Percentiles rank a stretch among this genome's conserved stretches.
These are phyloP conservation scores for Epichloe uncinata DNA, from an alignment of 2,329 filamentous ascomycete genomes.

Conservation along the genomic window DNA sequence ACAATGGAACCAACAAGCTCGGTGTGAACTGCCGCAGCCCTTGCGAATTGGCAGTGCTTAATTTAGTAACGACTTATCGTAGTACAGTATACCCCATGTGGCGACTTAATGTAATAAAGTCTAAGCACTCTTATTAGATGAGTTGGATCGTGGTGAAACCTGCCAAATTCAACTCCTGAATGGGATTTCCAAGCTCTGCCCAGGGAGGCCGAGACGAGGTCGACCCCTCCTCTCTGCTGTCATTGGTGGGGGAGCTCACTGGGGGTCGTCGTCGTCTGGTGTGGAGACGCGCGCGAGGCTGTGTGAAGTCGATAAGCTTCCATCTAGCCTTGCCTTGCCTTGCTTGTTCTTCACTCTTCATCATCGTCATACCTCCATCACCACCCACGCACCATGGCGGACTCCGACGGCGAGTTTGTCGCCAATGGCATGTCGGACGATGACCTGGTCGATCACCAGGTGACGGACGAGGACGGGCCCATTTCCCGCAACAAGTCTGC, in stretches of 20 bases:
- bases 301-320: neutral
- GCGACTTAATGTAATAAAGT: conserved; percentile 5
- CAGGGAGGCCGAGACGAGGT: too few species aligned
- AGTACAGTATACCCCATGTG: conserved; percentile 6
- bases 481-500: conserved; percentile 15
- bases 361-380: neutral
- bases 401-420: conserved; percentile 60
- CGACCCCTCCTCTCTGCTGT: neutral
- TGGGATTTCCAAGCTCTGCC: too few species aligned
- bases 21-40: neutral
- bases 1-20: neutral
- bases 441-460: conserved; percentile 40
- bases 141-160: neutral
- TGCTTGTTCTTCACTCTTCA: neutral
- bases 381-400: conserved; percentile 40
- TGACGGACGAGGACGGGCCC: conserved; percentile 25
- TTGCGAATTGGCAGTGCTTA: neutral
- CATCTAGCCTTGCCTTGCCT: neutral
- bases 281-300: conserved; percentile 1
- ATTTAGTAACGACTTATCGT: conserved; percentile 2
- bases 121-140: neutral
- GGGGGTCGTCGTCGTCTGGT: neutral
- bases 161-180: neutral
- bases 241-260: neutral
- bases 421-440: conserved; percentile 51